phyloP scores from a whole-genome alignment of 371 early-diverging fungal genomes.

The Phascolomyces articulosus region DNA sequence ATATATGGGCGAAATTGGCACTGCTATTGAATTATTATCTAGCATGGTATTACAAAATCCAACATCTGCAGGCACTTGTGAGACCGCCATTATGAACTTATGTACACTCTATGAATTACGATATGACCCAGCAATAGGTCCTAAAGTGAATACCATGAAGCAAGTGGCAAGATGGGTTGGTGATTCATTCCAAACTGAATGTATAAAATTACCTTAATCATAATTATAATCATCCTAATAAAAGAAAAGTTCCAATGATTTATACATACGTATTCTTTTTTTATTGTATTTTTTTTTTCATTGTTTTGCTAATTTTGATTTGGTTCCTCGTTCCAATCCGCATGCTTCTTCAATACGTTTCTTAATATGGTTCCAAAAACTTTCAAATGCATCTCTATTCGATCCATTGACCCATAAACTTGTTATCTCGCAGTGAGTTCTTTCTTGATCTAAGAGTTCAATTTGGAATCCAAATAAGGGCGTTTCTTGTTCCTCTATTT shows the following conservation, averaged over 20 bases:
- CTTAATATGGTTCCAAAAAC: slow-evolving; percentile 56
- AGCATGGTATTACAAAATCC: slow-evolving; percentile 35
- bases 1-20: slow-evolving; percentile 57
- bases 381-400: slow-evolving; percentile 41
- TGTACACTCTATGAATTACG: slow-evolving; percentile 65
- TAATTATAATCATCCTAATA: background rate
- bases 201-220: slow-evolving; percentile 42
- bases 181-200: slow-evolving; percentile 58
- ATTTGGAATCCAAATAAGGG: slow-evolving; percentile 31
- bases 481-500: slow-evolving; percentile 6
- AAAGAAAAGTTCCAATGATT: background rate
- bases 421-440: slow-evolving; percentile 14
- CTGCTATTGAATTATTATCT: slow-evolving; percentile 35
- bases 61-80: slow-evolving; percentile 54
- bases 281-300: background rate
- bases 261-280: background rate
- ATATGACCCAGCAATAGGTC: slow-evolving; percentile 49
- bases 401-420: slow-evolving; percentile 42
- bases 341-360: slow-evolving; percentile 59
- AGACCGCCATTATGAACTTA: slow-evolving; percentile 59
- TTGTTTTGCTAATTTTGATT: background rate
- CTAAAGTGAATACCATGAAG: slow-evolving; percentile 53
- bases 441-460: slow-evolving; percentile 7
- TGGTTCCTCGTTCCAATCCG: slow-evolving; percentile 38
- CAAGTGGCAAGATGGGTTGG: slow-evolving; percentile 65